Evolutionary conservation across 768 basidiomycete species (phyloP).

Genomic region (Serendipita indica): DNA sequence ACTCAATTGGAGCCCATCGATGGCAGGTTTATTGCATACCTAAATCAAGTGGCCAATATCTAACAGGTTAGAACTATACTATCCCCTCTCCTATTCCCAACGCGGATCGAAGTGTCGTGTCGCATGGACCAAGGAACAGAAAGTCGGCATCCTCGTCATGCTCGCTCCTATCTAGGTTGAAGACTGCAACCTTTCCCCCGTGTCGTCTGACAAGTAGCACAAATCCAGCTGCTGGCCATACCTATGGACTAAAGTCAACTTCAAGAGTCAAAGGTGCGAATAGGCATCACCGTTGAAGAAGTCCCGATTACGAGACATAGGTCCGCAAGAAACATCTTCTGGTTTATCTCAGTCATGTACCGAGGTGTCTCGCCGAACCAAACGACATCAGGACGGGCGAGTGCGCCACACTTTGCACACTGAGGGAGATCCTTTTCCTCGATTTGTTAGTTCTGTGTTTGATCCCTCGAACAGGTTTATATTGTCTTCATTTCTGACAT

Average conservation of each 20-base stretch:
- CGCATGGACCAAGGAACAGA: slow-evolving; percentile 37
- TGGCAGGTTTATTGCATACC: too few relatives aligned
- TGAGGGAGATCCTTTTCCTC: not conserved
- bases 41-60: too few relatives aligned
- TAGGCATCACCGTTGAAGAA: slow-evolving; percentile 12
- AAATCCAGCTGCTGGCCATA: slow-evolving; percentile 31
- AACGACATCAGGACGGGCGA: slow-evolving; percentile 14
- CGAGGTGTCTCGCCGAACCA: slow-evolving; percentile 17
- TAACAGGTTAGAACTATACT: too few relatives aligned
- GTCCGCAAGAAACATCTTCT: slow-evolving; percentile 11
- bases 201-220: slow-evolving; percentile 22
- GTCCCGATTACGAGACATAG: slow-evolving; percentile 17
- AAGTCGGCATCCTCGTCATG: slow-evolving; percentile 34
- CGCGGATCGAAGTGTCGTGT: slow-evolving; percentile 26
- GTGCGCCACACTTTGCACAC: slow-evolving; percentile 4
- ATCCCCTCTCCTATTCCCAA: too few relatives aligned
- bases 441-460: too few relatives aligned
- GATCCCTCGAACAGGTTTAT: too few relatives aligned
- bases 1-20: too few relatives aligned
- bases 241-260: slow-evolving; percentile 19
- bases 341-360: slow-evolving; percentile 13
- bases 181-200: slow-evolving; percentile 29
- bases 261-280: not conserved
- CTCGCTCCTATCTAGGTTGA: slow-evolving; percentile 25
- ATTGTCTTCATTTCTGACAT: too few relatives aligned